Evolutionary conservation across 495 filamentous ascomycete genomes (phyloP), one percentile per base, ranked within the genome.

Genomic region (Oleoguttula mirabilis): DNA sequence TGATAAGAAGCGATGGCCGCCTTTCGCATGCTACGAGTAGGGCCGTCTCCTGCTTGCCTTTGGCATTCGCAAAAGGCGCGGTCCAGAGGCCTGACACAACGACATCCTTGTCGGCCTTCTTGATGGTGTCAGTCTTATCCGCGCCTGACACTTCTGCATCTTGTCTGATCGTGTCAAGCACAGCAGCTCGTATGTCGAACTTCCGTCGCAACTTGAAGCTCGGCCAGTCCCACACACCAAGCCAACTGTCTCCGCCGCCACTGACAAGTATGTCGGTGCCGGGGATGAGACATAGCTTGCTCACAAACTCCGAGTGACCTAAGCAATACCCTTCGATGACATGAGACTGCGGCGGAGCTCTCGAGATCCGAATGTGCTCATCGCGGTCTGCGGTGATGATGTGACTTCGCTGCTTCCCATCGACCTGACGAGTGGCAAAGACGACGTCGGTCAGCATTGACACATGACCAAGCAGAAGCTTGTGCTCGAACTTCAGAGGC

Each of bases 281-380:
- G 1, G 77, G 73, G 24, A 84, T 60, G 21, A 35, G 3, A 52
- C 79, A 85, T 14, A 98, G 61, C 38, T 70, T 76, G 62, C 67
- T 82, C 36, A 98, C 66, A 56, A 95, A 94, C 21, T 83, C 70
- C 34, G 68, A 73, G 55, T 98, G 90, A 0, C 87, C 88, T 12
- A 94, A 67, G 52, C 88, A 94, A 57, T 79, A 94, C 1, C 68
- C 68, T 57, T 96, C 90, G 57, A 94, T 92, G 45, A 96, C 65
- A 55, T 93, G 81, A 3, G 81, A 67, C 60, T 96, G 84, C 5
- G 88, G 86, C 15, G 76, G 65, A 3, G 78, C 82, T 42, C 90
- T 72, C 20, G 88, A 90, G 7, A 98, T 69, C 39, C 90, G 85
- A 53, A 98, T 94, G 58, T 96, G 92, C 67, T 98, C 90, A 66